Base-by-base conservation (phyloP, 768 basidiomycete genomes). In the Dacryopinax spathularia region DNA sequence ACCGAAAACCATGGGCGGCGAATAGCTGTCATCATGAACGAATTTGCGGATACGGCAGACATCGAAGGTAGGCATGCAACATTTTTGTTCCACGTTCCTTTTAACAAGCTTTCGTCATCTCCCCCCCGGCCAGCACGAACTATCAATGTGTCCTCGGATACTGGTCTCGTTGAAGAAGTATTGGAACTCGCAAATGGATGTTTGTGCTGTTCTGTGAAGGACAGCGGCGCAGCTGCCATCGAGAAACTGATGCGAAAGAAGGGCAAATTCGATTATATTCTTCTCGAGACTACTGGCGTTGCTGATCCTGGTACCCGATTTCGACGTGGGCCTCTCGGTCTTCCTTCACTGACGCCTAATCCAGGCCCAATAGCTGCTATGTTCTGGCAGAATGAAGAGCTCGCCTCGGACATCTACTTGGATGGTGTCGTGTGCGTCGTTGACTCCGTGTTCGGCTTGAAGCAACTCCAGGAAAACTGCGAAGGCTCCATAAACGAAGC, bases 11-110 rank as follows among this genome's bases (percentile, higher is more conserved):
- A 98, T 80, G 94, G 95, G 2, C 92, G 93, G 71, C 84, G 89
- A 35, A 96, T 99, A 63, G 95, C 95, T 3, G 95, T 99, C 22
- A 96, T 95, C 66, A 93, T 96, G 91, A 96, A 95, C 70, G 92
- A 94, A 74, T 98, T 98, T 72, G 95, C 92, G 9, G 93, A 96
- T 72, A 93, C 93, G 20, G 90, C 91, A 69, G 95, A 92, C 70
- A 96, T 97, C 63, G 94, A 97, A 84, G 84, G 94, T 93, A 63
- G 25, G 74, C 63, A 20, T 15, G 12, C 4, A 12, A 34, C 33
- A 1, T 37, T 18, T 1, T 48, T 12, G 12, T 48, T 18, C 2
- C 12, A 25, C 15, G 18, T 60, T 34, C 2, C n/a, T n/a, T n/a
- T 22, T 27, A 18, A 1, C 1, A 9, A 27, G 20, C 33, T 31